Base-by-base conservation (phyloP, 2,329 filamentous ascomycete genomes). In the Clarireedia monteithiana region DNA sequence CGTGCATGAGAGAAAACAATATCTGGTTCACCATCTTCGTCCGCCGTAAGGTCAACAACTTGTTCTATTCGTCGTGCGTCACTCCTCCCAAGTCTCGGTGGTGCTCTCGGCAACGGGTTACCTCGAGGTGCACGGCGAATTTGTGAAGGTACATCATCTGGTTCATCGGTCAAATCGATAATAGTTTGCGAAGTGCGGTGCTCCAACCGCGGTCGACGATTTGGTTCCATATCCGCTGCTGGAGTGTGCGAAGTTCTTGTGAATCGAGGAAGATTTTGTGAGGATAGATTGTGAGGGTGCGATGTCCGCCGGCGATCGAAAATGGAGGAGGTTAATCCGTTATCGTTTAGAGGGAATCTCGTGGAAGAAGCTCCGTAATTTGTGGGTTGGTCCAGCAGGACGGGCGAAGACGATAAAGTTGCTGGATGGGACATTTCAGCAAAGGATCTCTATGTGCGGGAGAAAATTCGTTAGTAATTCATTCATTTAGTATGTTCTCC, bases 1-100 rank as follows among this genome's bases (percentile, higher is more conserved):
- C 58, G 50, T 42, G 50, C 48, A 50, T 58, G 42, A 14, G 46
- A 49, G 14, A 56, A 48, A 23, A 53, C 45, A 38, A 58, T 47
- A 40, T 58, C 51, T 14, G 38, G 46, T 9, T 72, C 71, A 10
- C 70, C 69, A 6, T 71, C 72, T 57, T 81, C 77, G 26, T 69
- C 69, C 42, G 24, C 47, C 2, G 79, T 82, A 9, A 82, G 72
- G 62, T 82, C 80, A 53, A 82, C 80, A 27, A 81, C 68, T 17
- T 64, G 59, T n/a, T 52, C 59, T 10, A 67, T 24, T 6, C 53
- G 57, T 17, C 59, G 38, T 23, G 60, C 59, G 60, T 68, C 64
- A 51, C 62, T 67, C 57, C 66, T 60, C n/a, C 59, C 64, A 24
- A 68, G 58, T 26, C 62, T 46, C 10, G 48, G 53, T 9, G 47